A percentile compares a stretch with the other conserved stretches of the same genome.
Conservation (phyloP, 805 yeast genomes). For the Teunomyces aglyptinius region DNA sequence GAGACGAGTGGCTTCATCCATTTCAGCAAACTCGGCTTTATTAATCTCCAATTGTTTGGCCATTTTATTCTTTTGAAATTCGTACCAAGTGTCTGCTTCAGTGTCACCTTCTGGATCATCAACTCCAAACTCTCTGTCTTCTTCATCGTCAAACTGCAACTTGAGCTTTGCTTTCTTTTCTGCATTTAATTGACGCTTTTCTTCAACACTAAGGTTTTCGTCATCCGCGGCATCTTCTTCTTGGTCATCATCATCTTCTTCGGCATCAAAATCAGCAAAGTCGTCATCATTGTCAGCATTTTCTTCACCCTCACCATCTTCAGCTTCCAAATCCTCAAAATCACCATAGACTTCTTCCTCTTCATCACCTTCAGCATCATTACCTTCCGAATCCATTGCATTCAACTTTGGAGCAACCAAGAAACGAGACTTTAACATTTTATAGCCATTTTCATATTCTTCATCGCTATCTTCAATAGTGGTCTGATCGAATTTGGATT, state of each 20-base stretch:
- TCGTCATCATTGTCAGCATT: constrained; percentile 34
- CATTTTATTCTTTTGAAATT: constrained; percentile 93
- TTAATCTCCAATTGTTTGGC: constrained; percentile 94
- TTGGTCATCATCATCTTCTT: constrained; percentile 41
- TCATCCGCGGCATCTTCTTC: constrained; percentile 42
- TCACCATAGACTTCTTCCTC: constrained; percentile 34
- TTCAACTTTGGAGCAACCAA: constrained; percentile 51
- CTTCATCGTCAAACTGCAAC: constrained; percentile 86
- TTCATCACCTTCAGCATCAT: constrained; percentile 29
- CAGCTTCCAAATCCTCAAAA: constrained; percentile 38
- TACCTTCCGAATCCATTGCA: constrained; percentile 22
- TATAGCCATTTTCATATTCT: constrained; percentile 43
- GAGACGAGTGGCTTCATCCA: constrained; percentile 75
- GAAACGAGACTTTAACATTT: constrained; percentile 45
- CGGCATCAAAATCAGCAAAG: constrained; percentile 55
- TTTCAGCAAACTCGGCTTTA: constrained; percentile 67
- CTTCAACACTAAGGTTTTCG: constrained; percentile 55
- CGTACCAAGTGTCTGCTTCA: constrained; percentile 96
- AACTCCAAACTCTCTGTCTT: constrained; percentile 60
- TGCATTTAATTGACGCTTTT: constrained; percentile 78
- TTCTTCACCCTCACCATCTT: constrained; percentile 28
- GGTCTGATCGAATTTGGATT: constrained; percentile 44
- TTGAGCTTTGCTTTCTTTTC: constrained; percentile 85
- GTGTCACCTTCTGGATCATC: constrained; percentile 70
- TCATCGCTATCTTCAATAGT: constrained; percentile 27